A percentile compares a stretch with the other conserved stretches of the same genome.
Evolutionary conservation across 139 green algal species (phyloP).

Genomic region (Coccomyxa sp.): DNA sequence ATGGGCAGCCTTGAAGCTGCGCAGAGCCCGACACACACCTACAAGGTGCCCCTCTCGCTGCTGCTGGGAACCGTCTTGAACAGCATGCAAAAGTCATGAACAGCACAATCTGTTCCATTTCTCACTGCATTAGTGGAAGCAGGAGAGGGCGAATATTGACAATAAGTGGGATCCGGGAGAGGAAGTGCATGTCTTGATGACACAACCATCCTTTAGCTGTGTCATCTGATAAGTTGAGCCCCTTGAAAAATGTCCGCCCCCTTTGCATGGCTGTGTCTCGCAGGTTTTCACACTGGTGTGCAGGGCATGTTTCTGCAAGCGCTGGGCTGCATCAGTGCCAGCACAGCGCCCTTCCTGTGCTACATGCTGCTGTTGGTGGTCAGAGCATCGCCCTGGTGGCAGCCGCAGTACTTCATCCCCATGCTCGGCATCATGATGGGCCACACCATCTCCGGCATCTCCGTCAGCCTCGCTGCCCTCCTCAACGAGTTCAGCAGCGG

Average conservation of each 20-base stretch:
- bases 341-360: slow-evolving; percentile 25
- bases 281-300: too few relatives aligned
- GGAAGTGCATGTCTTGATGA: not conserved
- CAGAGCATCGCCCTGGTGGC: slow-evolving; percentile 51
- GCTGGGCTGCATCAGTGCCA: slow-evolving; percentile 29
- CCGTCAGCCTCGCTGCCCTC: slow-evolving; percentile 58
- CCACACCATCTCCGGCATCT: slow-evolving; percentile 56
- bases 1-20: slow-evolving; percentile 63
- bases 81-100: not conserved
- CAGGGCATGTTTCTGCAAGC: slow-evolving; percentile 56
- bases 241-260: too few relatives aligned
- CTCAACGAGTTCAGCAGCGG: slow-evolving; percentile 53
- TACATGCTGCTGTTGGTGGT: slow-evolving; percentile 61
- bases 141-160: too few relatives aligned
- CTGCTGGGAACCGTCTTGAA: too few relatives aligned
- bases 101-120: not conserved
- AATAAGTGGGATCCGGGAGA: not conserved
- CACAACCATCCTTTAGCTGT: not conserved
- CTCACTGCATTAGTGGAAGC: too few relatives aligned
- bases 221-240: too few relatives aligned
- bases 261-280: too few relatives aligned
- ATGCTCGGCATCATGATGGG: slow-evolving; percentile 57
- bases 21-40: slow-evolving; percentile 45
- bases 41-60: slow-evolving; percentile 32
- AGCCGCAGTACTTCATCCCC: slow-evolving; percentile 38